Evolutionary conservation across 2,329 filamentous ascomycete genomes (phyloP).

Genomic region (Aspergillus texensis): DNA sequence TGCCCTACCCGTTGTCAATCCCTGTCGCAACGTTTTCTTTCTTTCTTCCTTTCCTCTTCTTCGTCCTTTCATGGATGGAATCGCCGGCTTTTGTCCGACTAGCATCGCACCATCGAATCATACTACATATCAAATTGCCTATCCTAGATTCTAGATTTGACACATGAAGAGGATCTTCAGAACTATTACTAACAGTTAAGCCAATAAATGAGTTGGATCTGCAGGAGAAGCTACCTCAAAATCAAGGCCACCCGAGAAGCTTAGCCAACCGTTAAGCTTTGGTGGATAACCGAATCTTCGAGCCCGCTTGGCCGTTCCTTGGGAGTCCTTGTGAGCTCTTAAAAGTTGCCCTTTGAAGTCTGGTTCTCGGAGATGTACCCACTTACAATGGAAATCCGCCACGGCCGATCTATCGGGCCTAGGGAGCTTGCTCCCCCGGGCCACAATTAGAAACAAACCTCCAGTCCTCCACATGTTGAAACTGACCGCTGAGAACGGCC

Average conservation of each 20-base stretch:
- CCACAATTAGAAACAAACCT: constrained; percentile 1
- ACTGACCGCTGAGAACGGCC: neutral
- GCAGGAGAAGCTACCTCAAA: constrained; percentile 6
- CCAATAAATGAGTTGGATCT: constrained; percentile 9
- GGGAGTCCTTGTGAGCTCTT: neutral
- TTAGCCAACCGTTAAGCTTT: constrained; percentile 7
- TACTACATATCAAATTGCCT: neutral
- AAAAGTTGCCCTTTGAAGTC: neutral
- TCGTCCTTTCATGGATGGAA: neutral
- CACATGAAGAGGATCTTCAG: constrained; percentile 3
- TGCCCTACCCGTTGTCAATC: constrained; percentile 11
- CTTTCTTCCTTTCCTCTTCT: neutral
- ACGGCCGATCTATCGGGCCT: neutral
- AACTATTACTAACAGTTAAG: constrained; percentile 4
- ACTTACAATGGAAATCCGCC: neutral
- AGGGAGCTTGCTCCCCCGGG: neutral
- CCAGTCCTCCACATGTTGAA: neutral
- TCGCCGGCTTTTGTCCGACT: neutral
- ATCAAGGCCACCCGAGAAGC: neutral
- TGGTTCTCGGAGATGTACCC: neutral
- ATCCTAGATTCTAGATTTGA: neutral
- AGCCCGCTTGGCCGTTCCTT: constrained; percentile 7
- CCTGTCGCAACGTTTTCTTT: neutral
- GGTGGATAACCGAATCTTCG: constrained; percentile 8
- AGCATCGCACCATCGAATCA: neutral